A percentile compares a stretch with the other conserved stretches of the same genome.
Evolutionary conservation across 306 rosid species (phyloP).

Genomic region (Cucumis hystrix): DNA sequence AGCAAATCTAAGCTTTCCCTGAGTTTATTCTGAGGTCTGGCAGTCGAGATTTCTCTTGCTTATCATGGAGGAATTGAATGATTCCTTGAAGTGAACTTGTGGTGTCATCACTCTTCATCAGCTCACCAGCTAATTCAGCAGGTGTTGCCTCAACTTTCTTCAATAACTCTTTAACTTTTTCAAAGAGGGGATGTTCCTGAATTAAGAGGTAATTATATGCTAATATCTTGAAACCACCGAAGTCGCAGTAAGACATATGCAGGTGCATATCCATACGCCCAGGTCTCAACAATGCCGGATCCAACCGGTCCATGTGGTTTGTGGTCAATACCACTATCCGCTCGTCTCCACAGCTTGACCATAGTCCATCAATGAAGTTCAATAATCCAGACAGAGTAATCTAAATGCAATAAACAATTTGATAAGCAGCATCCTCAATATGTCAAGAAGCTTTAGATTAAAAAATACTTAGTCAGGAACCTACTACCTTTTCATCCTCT

Average conservation of each 20-base stretch:
- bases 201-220: slow-evolving; percentile 32
- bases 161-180: slow-evolving; percentile 18
- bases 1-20: not conserved
- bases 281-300: slow-evolving; percentile 42
- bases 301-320: slow-evolving; percentile 31
- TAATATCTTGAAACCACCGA: slow-evolving; percentile 29
- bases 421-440: not conserved
- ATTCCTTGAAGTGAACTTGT: slow-evolving; percentile 36
- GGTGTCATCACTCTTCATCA: slow-evolving; percentile 27
- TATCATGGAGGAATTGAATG: slow-evolving; percentile 23
- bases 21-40: not conserved
- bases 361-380: slow-evolving; percentile 51
- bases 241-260: slow-evolving; percentile 33
- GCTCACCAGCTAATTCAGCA: slow-evolving; percentile 45
- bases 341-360: slow-evolving; percentile 56
- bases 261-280: slow-evolving; percentile 56
- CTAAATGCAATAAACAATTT: slow-evolving; percentile 14
- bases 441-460: not conserved
- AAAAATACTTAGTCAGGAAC: not conserved
- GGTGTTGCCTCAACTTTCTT: slow-evolving; percentile 31
- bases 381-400: slow-evolving; percentile 35
- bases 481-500: slow-evolving; percentile 36
- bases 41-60: not conserved
- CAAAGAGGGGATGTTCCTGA: slow-evolving; percentile 19
- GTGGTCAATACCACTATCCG: slow-evolving; percentile 35